Conservation (phyloP, 2,329 filamentous ascomycete genomes). For the Aureobasidium sp. region DNA sequence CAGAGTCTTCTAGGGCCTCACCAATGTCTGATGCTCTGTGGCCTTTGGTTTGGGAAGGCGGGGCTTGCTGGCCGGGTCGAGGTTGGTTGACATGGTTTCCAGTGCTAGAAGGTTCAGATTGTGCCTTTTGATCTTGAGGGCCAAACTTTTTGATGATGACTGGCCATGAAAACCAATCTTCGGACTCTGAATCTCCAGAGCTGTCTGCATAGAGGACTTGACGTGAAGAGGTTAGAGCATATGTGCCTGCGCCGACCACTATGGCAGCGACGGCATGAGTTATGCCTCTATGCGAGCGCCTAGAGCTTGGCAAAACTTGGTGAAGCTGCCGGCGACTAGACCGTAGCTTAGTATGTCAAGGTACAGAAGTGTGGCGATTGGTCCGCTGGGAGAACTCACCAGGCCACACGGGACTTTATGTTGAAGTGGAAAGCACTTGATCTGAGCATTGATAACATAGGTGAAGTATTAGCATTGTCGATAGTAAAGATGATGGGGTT, state of each 20-base stretch:
- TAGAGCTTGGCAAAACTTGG: background rate
- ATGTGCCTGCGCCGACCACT: background rate
- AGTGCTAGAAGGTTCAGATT: background rate
- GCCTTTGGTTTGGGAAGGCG: conserved; percentile 20
- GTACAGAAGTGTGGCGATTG: no score
- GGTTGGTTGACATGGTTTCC: background rate
- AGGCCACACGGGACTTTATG: background rate
- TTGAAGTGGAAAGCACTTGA: background rate
- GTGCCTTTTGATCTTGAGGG: background rate
- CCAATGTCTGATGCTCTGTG: conserved; percentile 16
- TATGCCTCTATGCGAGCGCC: background rate
- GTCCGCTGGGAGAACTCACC: background rate
- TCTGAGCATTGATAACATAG: conserved; percentile 5
- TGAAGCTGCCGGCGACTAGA: conserved; percentile 1
- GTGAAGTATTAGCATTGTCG: background rate
- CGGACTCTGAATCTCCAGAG: background rate
- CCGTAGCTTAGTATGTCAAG: background rate
- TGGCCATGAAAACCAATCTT: conserved; percentile 10
- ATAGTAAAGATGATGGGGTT: background rate
- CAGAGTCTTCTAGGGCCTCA: conserved; percentile 15
- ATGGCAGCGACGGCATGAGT: background rate
- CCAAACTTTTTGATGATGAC: background rate
- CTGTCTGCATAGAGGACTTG: background rate
- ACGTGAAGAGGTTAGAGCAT: background rate
- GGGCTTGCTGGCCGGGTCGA: conserved; percentile 16